A percentile compares a stretch with the other conserved stretches of the same genome.
Evolutionary conservation across 371 early-diverging fungal species (phyloP).

Genomic region (Syncephalis fuscata): DNA sequence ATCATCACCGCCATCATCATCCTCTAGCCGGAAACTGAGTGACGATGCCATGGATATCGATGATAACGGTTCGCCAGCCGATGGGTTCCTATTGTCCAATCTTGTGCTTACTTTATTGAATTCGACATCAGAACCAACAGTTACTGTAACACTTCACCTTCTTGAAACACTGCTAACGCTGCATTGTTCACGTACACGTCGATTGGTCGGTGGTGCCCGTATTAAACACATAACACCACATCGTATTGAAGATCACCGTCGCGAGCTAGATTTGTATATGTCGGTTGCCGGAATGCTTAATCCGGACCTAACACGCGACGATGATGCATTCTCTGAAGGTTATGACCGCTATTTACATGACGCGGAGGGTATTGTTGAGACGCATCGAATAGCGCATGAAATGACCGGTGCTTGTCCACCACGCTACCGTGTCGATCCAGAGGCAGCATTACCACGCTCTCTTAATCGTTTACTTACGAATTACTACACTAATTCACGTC

Average conservation of each 20-base stretch:
- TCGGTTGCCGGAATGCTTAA: not conserved
- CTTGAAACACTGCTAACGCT: conserved; percentile 52
- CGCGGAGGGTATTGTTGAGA: conserved; percentile 43
- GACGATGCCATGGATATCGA: conserved; percentile 9
- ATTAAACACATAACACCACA: not conserved
- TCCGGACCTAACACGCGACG: not conserved
- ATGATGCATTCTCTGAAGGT: conserved; percentile 23
- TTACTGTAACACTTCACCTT: conserved; percentile 67
- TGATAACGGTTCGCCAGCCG: not conserved
- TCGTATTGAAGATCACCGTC: conserved; percentile 24
- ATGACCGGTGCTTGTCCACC: conserved; percentile 6
- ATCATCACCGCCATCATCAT: not conserved
- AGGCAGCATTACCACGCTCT: conserved; percentile 44
- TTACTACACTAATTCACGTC: conserved; percentile 75
- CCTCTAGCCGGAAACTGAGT: not conserved
- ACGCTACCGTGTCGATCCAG: conserved; percentile 31
- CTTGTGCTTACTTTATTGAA: conserved; percentile 49
- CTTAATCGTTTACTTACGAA: conserved; percentile 41
- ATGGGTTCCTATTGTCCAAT: not conserved
- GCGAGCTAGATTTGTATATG: conserved; percentile 39
- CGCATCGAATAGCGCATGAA: conserved; percentile 16
- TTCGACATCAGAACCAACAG: conserved; percentile 51
- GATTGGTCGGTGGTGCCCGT: conserved; percentile 21
- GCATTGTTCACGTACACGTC: conserved; percentile 59
- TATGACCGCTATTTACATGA: conserved; percentile 68